Percentiles rank a stretch among this genome's conserved stretches.
Conservation (phyloP, 148 eudicot genomes). For the Pouteria glomerata region DNA sequence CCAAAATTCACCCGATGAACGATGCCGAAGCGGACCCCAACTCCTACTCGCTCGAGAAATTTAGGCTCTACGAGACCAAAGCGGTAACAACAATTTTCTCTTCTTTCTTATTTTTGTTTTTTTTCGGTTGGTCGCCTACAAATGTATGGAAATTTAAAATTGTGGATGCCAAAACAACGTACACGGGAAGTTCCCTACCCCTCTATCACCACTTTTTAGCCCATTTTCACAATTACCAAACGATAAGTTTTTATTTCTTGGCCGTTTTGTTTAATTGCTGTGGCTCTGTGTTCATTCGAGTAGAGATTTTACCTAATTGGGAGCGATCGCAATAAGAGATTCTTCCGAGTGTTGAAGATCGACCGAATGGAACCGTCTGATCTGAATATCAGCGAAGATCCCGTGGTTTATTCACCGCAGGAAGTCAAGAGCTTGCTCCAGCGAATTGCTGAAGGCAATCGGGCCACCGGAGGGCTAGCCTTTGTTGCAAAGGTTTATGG, state of each 20-base stretch:
- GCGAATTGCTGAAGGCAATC: constrained; percentile 85
- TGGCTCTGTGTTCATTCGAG: background rate
- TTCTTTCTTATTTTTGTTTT: background rate
- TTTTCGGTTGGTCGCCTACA: background rate
- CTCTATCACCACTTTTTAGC: background rate
- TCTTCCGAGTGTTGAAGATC: constrained; percentile 80
- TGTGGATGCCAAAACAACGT: background rate
- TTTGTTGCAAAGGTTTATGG: constrained; percentile 88
- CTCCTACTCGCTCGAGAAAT: constrained; percentile 80
- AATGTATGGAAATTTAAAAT: background rate
- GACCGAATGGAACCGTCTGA: constrained; percentile 90
- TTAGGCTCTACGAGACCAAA: constrained; percentile 90
- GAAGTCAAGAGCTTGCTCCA: constrained; percentile 88
- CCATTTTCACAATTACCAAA: background rate
- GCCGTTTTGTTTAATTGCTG: background rate
- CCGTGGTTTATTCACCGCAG: constrained; percentile 80
- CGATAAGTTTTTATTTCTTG: background rate
- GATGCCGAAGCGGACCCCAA: constrained; percentile 59
- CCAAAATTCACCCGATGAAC: constrained; percentile 38
- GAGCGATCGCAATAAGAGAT: constrained; percentile 76
- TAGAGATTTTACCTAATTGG: constrained; percentile 91
- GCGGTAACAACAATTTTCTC: constrained; percentile 36
- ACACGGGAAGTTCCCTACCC: background rate
- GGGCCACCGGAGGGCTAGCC: constrained; percentile 82
- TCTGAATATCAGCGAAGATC: constrained; percentile 85